These are phyloP conservation scores for Durio zibethinus DNA, from an alignment of 345 rosid species.

Conservation along the genomic window DNA sequence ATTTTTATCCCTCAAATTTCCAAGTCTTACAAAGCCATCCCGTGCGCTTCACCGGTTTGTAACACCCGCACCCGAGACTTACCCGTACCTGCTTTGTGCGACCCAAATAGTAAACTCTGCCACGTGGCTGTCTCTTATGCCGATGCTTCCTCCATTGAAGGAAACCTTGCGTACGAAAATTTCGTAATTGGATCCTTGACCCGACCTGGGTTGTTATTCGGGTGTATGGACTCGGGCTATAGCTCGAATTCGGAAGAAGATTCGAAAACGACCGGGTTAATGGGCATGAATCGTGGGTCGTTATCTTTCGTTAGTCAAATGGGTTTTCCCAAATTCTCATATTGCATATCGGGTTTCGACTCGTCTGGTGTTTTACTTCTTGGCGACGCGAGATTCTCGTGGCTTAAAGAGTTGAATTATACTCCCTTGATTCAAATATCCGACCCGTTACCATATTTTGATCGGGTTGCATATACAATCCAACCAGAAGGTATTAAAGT, in stretches of 20 bases:
- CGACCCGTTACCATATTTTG: slow-evolving; percentile 63
- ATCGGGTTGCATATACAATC: slow-evolving; percentile 67
- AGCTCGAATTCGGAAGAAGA: slow-evolving; percentile 63
- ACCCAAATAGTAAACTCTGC: slow-evolving; percentile 37
- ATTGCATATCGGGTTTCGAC: slow-evolving; percentile 69
- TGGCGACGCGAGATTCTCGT: slow-evolving; percentile 47
- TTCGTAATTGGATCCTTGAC: slow-evolving; percentile 43
- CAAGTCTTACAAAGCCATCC: slow-evolving; percentile 40
- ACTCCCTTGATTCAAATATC: slow-evolving; percentile 55
- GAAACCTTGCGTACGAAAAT: slow-evolving; percentile 51
- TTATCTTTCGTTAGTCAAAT: slow-evolving; percentile 67
- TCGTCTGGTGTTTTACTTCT: slow-evolving; percentile 65
- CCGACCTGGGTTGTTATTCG: slow-evolving; percentile 48
- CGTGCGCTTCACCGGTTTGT: slow-evolving; percentile 50
- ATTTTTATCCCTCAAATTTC: slow-evolving; percentile 44
- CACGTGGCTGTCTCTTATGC: slow-evolving; percentile 54
- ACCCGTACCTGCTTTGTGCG: slow-evolving; percentile 44
- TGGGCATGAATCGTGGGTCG: slow-evolving; percentile 85
- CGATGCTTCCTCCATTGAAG: slow-evolving; percentile 58
- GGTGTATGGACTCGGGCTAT: slow-evolving; percentile 70
- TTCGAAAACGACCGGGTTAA: slow-evolving; percentile 58
- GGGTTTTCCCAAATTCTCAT: slow-evolving; percentile 66
- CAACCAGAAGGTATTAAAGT: slow-evolving; percentile 68
- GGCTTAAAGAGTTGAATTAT: slow-evolving; percentile 46
- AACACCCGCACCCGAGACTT: slow-evolving; percentile 49